phyloP scores from a whole-genome alignment of 2,329 filamentous ascomycete genomes.

The Fusarium circinatum region DNA sequence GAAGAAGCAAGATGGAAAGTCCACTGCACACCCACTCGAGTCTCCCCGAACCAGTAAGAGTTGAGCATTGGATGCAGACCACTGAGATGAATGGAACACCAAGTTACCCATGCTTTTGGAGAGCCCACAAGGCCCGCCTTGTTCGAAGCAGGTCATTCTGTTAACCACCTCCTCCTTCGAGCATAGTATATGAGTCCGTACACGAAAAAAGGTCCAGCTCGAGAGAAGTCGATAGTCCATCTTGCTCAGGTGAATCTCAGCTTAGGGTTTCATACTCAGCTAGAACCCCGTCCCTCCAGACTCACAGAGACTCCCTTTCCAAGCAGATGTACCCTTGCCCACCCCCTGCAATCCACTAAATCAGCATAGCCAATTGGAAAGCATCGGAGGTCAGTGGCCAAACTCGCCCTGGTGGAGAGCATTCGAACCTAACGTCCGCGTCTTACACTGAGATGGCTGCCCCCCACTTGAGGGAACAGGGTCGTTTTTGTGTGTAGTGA shows the following conservation, averaged over 20 bases:
- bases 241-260: not conserved
- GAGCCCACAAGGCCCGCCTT: constrained; percentile 31
- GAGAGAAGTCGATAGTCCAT: not conserved
- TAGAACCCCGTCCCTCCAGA: constrained; percentile 2
- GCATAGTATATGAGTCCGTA: constrained; percentile 30
- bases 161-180: constrained; percentile 42
- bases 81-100: constrained; percentile 33
- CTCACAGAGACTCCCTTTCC: constrained; percentile 15
- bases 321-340: constrained; percentile 20
- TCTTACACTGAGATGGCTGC: constrained; percentile 37
- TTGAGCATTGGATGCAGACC: constrained; percentile 1
- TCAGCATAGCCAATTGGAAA: constrained; percentile 23
- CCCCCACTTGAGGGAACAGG: constrained; percentile 30
- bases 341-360: constrained; percentile 22
- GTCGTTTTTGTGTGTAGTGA: constrained; percentile 12
- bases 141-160: constrained; percentile 29
- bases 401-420: constrained; percentile 33
- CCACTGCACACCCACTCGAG: constrained; percentile 38
- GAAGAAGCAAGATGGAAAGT: constrained; percentile 44
- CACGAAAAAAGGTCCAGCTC: constrained; percentile 13
- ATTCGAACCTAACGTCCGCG: constrained; percentile 30
- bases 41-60: constrained; percentile 25
- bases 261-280: constrained; percentile 17
- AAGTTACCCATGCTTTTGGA: constrained; percentile 22
- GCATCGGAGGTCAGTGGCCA: constrained; percentile 18